Percentiles rank a stretch among this genome's conserved stretches.
phyloP scores from a whole-genome alignment of 1,284 basidiomycete genomes.

The Rhodotorula sp. region DNA sequence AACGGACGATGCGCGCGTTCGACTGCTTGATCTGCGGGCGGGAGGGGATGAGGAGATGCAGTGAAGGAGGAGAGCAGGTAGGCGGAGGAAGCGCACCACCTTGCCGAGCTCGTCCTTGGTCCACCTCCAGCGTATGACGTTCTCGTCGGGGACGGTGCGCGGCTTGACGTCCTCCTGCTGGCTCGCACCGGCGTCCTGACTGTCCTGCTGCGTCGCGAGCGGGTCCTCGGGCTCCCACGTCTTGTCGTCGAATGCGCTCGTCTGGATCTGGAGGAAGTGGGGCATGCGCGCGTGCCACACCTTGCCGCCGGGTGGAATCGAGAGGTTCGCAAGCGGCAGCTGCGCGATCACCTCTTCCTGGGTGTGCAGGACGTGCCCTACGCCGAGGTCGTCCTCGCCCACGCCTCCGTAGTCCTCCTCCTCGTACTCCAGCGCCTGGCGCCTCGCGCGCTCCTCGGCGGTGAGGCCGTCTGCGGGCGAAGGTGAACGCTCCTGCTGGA shows the following conservation, averaged over 20 bases:
- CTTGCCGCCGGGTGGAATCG: conserved; percentile 70
- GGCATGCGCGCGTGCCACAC: conserved; percentile 66
- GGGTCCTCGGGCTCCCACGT: conserved; percentile 66
- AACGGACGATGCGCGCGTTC: conserved; percentile 81
- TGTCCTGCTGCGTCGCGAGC: conserved; percentile 63
- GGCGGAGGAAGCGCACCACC: conserved; percentile 60
- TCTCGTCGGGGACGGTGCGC: conserved; percentile 71
- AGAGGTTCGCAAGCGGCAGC: conserved; percentile 74
- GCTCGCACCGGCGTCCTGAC: conserved; percentile 66
- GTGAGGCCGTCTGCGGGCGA: conserved; percentile 63
- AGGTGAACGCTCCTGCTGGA: conserved; percentile 11
- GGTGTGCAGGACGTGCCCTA: conserved; percentile 4
- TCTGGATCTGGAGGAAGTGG: conserved; percentile 77
- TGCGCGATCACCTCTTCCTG: conserved; percentile 64
- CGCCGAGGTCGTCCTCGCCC: conserved; percentile 64
- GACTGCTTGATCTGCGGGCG: conserved; percentile 68
- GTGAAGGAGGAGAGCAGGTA: conserved; percentile 1
- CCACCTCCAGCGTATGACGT: conserved; percentile 90
- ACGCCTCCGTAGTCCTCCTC: conserved; percentile 70
- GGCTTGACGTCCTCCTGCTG: conserved; percentile 21
- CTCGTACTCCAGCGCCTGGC: conserved; percentile 73
- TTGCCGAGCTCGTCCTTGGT: conserved; percentile 66
- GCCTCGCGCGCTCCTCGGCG: conserved; percentile 65
- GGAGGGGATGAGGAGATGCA: not conserved
- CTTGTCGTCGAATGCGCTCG: conserved; percentile 76